Base-by-base conservation (phyloP, 1,284 basidiomycete genomes). In the Kalmanozyma brasiliensis region DNA sequence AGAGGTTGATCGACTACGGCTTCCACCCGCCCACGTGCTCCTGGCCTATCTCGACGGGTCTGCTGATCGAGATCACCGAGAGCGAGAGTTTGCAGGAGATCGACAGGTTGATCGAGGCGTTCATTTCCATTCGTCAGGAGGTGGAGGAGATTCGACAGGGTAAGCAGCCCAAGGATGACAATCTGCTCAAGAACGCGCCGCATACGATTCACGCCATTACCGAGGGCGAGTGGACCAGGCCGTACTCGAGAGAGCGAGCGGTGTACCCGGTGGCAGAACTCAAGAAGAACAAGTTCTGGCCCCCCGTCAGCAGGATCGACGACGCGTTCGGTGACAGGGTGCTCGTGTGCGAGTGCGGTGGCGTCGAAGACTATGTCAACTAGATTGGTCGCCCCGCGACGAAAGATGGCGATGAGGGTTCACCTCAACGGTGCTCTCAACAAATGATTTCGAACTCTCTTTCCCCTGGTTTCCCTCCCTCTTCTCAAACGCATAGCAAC, bases 91-190 rank as follows among this genome's bases (percentile, higher is more conserved):
- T 80, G 14, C 69, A 66, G 22, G 79, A 81, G 62, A 67, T 81
- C 35, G 77, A 79, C 19, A 90, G 91, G 76, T 95, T 97, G 85
- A 93, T 93, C 83, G 92, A 97, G 73, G 94, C 95, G 7, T 94
- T 98, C 90, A 94, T 98, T 71, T 87, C 91, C 69, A 98, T 98
- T 75, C 90, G 94, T 49, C 85, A 89, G 71, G 95, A 98, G 83
- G 92, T 89, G 1, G 90, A 95, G 68, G 92, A 95, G 64, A 87
- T 98, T 74, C 87, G 91, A 42, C 85, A 86, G 14, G 94, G 94
- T 49, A 90, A 89, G 79, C 91, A 92, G 84, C 65, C 70, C 41
- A 64, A 60, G 36, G 68, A 77, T 32, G 51, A 71, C 67, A 98
- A 98, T 82, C 83, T 96, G 36, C 86, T 98, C 74, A 94, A 90